These are phyloP conservation scores for Ophiostoma piceae DNA, from an alignment of 2,329 filamentous ascomycete genomes.

Conservation along the genomic window DNA sequence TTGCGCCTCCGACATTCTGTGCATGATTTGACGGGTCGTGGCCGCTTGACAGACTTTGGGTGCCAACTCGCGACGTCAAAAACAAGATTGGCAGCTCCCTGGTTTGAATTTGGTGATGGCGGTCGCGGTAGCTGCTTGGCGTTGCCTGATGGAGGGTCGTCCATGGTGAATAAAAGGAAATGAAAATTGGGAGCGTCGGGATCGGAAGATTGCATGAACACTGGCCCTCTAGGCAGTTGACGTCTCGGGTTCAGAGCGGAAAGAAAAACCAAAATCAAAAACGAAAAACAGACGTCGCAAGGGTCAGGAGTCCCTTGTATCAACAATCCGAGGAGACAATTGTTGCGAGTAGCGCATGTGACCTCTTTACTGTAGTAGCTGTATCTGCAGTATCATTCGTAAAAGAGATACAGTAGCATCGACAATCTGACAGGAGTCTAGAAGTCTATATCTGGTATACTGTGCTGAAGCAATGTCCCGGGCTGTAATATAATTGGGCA, in stretches of 20 bases:
- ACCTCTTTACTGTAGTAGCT: neutral
- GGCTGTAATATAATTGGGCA: neutral
- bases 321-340: neutral
- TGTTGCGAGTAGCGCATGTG: neutral
- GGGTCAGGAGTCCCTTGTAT: neutral
- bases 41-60: constrained; percentile 44
- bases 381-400: neutral
- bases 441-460: neutral
- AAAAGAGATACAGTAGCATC: constrained; percentile 7
- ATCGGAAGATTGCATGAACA: constrained; percentile 15
- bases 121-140: constrained; percentile 9
- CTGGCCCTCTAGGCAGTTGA: constrained; percentile 10
- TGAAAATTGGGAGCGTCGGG: constrained; percentile 6
- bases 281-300: too few relatives aligned
- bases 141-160: constrained; percentile 13
- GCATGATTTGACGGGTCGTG: constrained; percentile 52
- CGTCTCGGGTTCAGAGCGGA: neutral
- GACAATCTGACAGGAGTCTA: neutral
- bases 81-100: constrained; percentile 23
- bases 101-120: constrained; percentile 16
- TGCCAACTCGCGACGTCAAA: constrained; percentile 28
- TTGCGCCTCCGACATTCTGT: constrained; percentile 55
- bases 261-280: neutral
- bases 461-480: neutral
- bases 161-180: constrained; percentile 18